Conservation (phyloP, 768 basidiomycete genomes). For the Suillus placidus region DNA sequence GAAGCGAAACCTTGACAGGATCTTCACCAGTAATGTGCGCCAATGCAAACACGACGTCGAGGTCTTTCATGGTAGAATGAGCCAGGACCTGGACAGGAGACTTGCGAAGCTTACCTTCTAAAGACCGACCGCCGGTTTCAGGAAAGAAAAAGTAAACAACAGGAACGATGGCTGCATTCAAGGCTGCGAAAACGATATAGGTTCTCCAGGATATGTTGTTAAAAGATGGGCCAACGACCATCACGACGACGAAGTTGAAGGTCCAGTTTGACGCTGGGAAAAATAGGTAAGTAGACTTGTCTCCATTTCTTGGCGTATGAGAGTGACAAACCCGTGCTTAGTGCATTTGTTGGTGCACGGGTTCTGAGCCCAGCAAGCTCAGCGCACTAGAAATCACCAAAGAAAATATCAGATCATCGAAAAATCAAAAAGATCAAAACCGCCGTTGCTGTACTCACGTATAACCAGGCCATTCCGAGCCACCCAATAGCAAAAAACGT, state of each 20-base stretch:
- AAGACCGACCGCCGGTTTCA: slow-evolving; percentile 15
- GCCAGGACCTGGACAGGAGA: neutral
- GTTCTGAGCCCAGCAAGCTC: slow-evolving; percentile 33
- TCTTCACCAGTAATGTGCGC: slow-evolving; percentile 37
- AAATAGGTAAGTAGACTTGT: neutral
- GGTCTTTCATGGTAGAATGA: slow-evolving; percentile 24
- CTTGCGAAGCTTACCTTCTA: slow-evolving; percentile 8
- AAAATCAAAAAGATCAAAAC: neutral
- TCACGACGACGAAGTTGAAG: slow-evolving; percentile 19
- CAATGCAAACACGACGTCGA: slow-evolving; percentile 37
- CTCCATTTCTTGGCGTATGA: neutral
- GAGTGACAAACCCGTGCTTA: slow-evolving; percentile 24
- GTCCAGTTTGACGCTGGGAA: slow-evolving; percentile 16
- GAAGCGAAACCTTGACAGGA: slow-evolving; percentile 36
- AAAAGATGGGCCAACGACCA: slow-evolving; percentile 15
- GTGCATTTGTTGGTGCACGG: slow-evolving; percentile 33
- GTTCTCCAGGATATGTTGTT: slow-evolving; percentile 15
- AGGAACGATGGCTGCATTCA: slow-evolving; percentile 13
- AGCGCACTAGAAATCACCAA: slow-evolving; percentile 23
- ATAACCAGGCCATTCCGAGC: slow-evolving; percentile 42
- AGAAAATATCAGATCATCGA: neutral
- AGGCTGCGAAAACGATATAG: slow-evolving; percentile 13
- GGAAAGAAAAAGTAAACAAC: slow-evolving; percentile 17
- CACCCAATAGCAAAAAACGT: slow-evolving; percentile 41
- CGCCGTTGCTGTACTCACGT: slow-evolving; percentile 12